These are phyloP conservation scores for Malus asiatica DNA, from an alignment of 306 rosid species.

Conservation along the genomic window DNA sequence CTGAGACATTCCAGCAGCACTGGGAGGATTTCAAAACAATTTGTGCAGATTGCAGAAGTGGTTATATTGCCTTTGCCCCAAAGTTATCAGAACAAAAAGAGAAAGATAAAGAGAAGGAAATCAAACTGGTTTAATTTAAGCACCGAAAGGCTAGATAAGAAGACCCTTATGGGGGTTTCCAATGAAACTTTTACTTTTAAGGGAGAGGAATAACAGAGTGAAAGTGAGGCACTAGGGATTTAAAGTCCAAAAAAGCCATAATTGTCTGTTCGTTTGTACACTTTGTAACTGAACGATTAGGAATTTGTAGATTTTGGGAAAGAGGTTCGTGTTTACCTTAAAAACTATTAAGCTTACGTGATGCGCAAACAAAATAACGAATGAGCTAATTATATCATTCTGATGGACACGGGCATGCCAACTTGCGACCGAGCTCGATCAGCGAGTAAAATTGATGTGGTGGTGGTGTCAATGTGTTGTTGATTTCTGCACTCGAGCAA, in stretches of 20 bases:
- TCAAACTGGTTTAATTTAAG: conserved; percentile 44
- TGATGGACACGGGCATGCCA: too few relatives aligned
- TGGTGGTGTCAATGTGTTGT: too few relatives aligned
- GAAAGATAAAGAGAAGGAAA: conserved; percentile 24
- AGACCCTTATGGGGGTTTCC: conserved; percentile 28
- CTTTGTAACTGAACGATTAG: not conserved
- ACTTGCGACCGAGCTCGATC: too few relatives aligned
- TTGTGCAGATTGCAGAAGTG: not conserved
- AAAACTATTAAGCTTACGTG: too few relatives aligned
- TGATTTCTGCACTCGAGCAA: too few relatives aligned
- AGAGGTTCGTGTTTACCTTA: too few relatives aligned
- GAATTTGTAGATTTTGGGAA: not conserved
- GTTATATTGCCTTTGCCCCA: conserved; percentile 6
- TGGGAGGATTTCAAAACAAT: conserved; percentile 6
- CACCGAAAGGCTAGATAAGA: conserved; percentile 87
- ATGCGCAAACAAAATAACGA: too few relatives aligned
- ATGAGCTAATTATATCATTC: too few relatives aligned
- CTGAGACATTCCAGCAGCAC: not conserved
- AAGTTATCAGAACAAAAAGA: conserved; percentile 10
- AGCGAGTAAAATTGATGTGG: too few relatives aligned
- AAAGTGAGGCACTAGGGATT: conserved; percentile 9
- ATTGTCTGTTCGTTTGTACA: not conserved
- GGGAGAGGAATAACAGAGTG: conserved; percentile 8
- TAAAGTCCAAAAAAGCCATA: not conserved
- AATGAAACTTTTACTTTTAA: conserved; percentile 32